Percentiles rank a stretch among this genome's conserved stretches.
These are phyloP conservation scores for Colletotrichum sp. DNA, from an alignment of 2,329 filamentous ascomycete species.

Conservation along the genomic window DNA sequence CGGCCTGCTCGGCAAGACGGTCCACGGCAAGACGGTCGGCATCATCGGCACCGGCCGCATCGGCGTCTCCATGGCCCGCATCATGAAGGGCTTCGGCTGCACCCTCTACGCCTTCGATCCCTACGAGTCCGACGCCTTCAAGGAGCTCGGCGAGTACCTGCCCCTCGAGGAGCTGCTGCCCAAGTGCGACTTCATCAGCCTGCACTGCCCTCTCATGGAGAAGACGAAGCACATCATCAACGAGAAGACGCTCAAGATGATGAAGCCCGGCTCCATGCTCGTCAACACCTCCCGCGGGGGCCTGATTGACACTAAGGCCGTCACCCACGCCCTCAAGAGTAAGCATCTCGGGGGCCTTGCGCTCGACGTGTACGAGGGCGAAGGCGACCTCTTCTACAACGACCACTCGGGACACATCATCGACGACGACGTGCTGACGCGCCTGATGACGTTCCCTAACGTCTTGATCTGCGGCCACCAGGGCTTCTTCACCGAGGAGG, in stretches of 20 bases:
- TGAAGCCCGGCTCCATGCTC: constrained; percentile 66
- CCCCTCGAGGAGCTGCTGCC: constrained; percentile 59
- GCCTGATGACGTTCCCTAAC: constrained; percentile 71
- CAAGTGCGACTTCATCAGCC: constrained; percentile 64
- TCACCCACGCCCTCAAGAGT: constrained; percentile 65
- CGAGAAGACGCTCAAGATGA: constrained; percentile 51
- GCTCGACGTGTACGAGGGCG: constrained; percentile 72
- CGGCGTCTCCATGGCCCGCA: constrained; percentile 64
- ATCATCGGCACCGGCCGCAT: constrained; percentile 70
- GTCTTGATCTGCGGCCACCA: constrained; percentile 72
- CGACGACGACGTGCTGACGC: constrained; percentile 69
- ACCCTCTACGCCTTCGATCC: constrained; percentile 66
- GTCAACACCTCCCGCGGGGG: constrained; percentile 74
- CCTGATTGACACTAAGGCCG: constrained; percentile 63
- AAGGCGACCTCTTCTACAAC: constrained; percentile 68
- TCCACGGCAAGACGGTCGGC: constrained; percentile 70
- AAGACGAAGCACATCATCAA: constrained; percentile 67
- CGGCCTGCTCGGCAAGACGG: constrained; percentile 65
- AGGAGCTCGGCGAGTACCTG: constrained; percentile 54
- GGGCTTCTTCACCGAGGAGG: constrained; percentile 72
- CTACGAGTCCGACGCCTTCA: constrained; percentile 53
- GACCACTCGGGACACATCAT: constrained; percentile 70
- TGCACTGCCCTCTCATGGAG: constrained; percentile 70
- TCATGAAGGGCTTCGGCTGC: constrained; percentile 71
- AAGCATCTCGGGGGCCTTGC: constrained; percentile 66